Percentiles rank a stretch among this genome's conserved stretches.
Conservation (phyloP, 2,329 filamentous ascomycete species). For the Microascus cirrosus region DNA sequence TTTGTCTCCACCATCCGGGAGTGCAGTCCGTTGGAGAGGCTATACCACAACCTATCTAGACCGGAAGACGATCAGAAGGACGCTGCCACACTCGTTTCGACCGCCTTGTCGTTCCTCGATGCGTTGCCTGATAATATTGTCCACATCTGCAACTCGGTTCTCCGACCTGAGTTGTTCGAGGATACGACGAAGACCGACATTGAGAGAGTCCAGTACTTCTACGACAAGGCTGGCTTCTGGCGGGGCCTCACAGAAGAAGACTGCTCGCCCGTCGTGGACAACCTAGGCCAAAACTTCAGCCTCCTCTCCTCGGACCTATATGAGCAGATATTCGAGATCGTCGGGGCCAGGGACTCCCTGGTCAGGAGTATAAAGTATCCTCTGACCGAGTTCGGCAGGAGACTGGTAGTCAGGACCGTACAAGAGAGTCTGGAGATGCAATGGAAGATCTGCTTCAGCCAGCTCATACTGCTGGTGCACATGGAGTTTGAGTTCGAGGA, state of each 20-base stretch:
- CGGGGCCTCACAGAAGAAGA: constrained; percentile 75
- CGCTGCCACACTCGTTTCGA: constrained; percentile 53
- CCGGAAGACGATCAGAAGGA: constrained; percentile 42
- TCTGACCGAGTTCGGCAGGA: constrained; percentile 66
- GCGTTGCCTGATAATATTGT: constrained; percentile 59
- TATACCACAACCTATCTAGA: constrained; percentile 54
- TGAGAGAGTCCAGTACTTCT: constrained; percentile 68
- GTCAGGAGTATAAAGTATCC: constrained; percentile 28
- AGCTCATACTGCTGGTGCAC: constrained; percentile 74
- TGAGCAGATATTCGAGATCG: constrained; percentile 34
- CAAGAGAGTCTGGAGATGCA: constrained; percentile 69
- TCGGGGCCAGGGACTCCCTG: constrained; percentile 21
- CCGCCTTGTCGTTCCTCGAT: constrained; percentile 59
- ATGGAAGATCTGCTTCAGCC: constrained; percentile 65
- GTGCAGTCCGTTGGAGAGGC: constrained; percentile 66
- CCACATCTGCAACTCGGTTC: constrained; percentile 53
- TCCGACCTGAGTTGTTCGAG: constrained; percentile 64
- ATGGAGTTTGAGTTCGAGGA: constrained; percentile 76
- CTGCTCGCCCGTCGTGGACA: constrained; percentile 55
- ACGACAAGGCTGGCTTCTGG: constrained; percentile 67
- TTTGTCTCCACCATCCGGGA: constrained; percentile 67
- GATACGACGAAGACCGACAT: constrained; percentile 58
- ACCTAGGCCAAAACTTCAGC: constrained; percentile 55
- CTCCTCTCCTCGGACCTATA: constrained; percentile 46
- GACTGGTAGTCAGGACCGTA: constrained; percentile 61